Base-by-base conservation (phyloP, 371 early-diverging fungal genomes). In the Mucor indicus region DNA sequence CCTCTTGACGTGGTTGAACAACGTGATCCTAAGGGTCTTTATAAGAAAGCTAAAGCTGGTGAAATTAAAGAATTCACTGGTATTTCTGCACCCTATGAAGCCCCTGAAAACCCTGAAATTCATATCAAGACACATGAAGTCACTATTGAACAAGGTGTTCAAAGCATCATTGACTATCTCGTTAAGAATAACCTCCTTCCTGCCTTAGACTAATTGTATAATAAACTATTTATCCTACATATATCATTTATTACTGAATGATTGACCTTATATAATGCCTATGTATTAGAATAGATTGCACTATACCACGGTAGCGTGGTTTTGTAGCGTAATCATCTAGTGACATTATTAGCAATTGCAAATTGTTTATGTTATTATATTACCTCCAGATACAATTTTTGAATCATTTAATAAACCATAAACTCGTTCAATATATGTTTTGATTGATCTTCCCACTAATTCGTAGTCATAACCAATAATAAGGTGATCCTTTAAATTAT, bases 1-100 rank as follows among this genome's bases (percentile, higher is more conserved):
- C 91, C 94, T 12, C 60, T 95, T 23, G 81, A 81, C 22, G 90
- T 95, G 20, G 94, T 89, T 27, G 95, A 96, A 68, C 64, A 83
- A 53, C 84, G 96, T 29, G 96, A 96, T 65, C 96, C 96, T 36
- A 96, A 96, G 77, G 96, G 96, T 3, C 77, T 96, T 25, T 96
- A 96, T 82, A 90, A 93, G 76, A 94, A 92, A 77, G 96, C 96
- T 17, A 85, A 89, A 63, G 86, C 86, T 25, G 96, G 95, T 17
- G 84, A 88, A 64, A 93, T 96, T 64, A 93, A 93, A 67, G 86
- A 92, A 57, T 95, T 95, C 67, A 95, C 96, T 9, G 96, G 95
- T 36, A 91, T 95, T 68, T 86, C 88, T 39, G 89, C 91, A 19
- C 94, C 95, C 16, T 95, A 96, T 60, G 96, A 96, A 69, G 86